Conservation (phyloP, 345 rosid genomes). For the Salix brachista region DNA sequence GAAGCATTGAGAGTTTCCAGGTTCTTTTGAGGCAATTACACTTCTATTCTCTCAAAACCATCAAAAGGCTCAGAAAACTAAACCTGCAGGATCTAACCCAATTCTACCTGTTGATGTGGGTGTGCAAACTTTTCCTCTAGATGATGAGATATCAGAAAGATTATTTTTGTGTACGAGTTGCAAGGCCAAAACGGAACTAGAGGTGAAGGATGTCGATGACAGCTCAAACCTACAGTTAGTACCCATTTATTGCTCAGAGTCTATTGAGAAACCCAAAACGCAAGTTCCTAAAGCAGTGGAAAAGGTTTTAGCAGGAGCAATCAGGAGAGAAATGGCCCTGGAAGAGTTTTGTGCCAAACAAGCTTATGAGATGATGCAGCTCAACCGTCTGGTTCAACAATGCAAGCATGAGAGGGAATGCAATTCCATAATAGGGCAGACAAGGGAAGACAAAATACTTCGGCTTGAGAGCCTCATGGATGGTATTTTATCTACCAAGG, state of each 20-base stretch:
- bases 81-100: constrained; percentile 47
- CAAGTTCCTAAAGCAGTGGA: constrained; percentile 92
- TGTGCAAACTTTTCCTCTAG: constrained; percentile 67
- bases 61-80: constrained; percentile 1
- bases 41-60: constrained; percentile 32
- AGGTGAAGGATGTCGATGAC: constrained; percentile 40
- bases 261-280: constrained; percentile 52
- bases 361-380: constrained; percentile 80
- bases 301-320: constrained; percentile 92
- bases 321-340: constrained; percentile 96
- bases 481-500: constrained; percentile 84
- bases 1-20: too few species aligned
- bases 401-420: constrained; percentile 98
- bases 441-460: constrained; percentile 85
- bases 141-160: constrained; percentile 34
- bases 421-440: constrained; percentile 81
- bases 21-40: too few species aligned
- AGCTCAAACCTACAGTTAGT: constrained; percentile 60
- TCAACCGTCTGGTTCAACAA: constrained; percentile 94
- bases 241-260: constrained; percentile 51
- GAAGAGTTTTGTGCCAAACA: constrained; percentile 90
- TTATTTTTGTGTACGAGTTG: constrained; percentile 59
- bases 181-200: constrained; percentile 41
- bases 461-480: constrained; percentile 96
- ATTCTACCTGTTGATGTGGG: constrained; percentile 55